Evolutionary conservation across 1,284 basidiomycete genomes (phyloP), one percentile per base, ranked within the genome.

Genomic region (Naganishia liquefaciens): DNA sequence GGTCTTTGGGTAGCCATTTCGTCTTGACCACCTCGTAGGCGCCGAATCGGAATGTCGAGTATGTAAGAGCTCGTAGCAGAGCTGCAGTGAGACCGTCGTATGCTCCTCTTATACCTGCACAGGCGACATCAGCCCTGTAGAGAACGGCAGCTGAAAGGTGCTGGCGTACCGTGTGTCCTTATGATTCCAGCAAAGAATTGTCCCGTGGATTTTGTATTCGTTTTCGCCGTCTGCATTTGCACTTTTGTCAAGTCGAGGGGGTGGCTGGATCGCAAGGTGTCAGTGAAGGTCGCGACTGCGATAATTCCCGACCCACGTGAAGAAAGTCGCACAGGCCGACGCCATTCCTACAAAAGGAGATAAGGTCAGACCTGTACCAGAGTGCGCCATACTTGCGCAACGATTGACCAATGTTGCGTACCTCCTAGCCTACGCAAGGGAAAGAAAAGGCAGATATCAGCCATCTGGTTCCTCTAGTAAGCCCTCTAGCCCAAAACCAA

Each of bases 1-100:
- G 72, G 55, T 75, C 73, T 69, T 71, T 43, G 7, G 64, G 27
- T 11, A 53, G 51, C 57, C 47, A 52, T 21, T 61, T 25, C 23
- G 27, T 58, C 69, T 79, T 79, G 67, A 77, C 69, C 42, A 70
- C 62, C 43, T 79, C 77, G 66, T 79, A 79, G 10, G 74, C 76
- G 40, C 77, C 77, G 55, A 79, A 68, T 53, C 77, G 68, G 47
- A 76, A 77, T 23, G 78, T 73, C 17, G 71, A 74, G 68, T 79
- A 79, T 11, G 77, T 77, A 73, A 79, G 75, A 57, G 78, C 77
- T 53, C 77, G 71, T 60, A 80, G 74, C 57, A 80, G 71, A 3
- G 74, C 75, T 1, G 79, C 79, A 10, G 76, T 73, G 23, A 79
- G 70, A 52, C 79, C 79, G 9, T 76, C 75, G 68, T 79, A 80